Evolutionary conservation across 148 eudicot genomes (phyloP).

Genomic region (Fagopyrum esculentum): DNA sequence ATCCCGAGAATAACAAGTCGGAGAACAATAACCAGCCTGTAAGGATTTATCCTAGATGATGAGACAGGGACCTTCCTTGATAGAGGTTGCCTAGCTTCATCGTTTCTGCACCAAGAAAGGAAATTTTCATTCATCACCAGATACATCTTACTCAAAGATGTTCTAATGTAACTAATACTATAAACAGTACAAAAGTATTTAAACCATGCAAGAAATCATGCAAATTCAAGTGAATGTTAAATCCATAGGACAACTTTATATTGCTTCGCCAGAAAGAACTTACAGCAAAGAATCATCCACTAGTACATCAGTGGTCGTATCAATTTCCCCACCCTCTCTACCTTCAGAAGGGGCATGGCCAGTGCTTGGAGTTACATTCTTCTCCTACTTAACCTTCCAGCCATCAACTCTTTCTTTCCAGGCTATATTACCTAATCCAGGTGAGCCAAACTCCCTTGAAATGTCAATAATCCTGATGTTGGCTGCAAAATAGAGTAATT

Average conservation of each 20-base stretch:
- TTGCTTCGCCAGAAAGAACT: conserved; percentile 13
- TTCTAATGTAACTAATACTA: background rate
- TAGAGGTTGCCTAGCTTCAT: conserved; percentile 63
- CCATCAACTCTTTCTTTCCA: conserved; percentile 49
- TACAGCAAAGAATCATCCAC: conserved; percentile 18
- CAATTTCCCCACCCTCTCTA: conserved; percentile 26
- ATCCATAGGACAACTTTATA: background rate
- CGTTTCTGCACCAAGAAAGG: conserved; percentile 35
- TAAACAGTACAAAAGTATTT: background rate
- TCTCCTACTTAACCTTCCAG: conserved; percentile 43
- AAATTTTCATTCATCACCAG: background rate
- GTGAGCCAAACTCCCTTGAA: conserved; percentile 40
- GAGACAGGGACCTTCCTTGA: conserved; percentile 66
- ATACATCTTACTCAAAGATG: background rate
- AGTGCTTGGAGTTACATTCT: conserved; percentile 28
- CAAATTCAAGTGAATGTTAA: background rate
- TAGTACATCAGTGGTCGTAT: conserved; percentile 23
- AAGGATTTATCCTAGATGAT: conserved; percentile 61
- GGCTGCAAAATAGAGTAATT: conserved; percentile 21
- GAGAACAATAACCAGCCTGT: conserved; percentile 59
- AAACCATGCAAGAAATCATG: background rate
- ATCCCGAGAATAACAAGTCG: conserved; percentile 52
- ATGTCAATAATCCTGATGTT: conserved; percentile 21
- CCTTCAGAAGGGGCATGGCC: conserved; percentile 50
- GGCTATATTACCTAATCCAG: conserved; percentile 42